Conservation (phyloP, 768 basidiomycete species). For the Omphalotus guepiniiformis region DNA sequence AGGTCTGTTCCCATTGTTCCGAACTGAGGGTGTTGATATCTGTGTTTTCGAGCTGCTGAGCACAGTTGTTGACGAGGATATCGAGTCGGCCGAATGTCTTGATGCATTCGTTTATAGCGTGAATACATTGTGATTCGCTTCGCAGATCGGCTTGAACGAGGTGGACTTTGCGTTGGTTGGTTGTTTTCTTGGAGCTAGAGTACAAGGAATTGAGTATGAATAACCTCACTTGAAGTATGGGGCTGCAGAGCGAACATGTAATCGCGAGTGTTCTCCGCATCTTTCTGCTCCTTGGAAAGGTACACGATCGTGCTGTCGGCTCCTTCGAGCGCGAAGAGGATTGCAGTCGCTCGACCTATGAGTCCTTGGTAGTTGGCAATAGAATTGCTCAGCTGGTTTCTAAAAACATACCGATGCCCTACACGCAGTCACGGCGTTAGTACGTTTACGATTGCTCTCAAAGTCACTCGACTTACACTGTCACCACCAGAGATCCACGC, state of each 20-base stretch:
- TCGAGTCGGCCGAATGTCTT: constrained; percentile 29
- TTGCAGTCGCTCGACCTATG: constrained; percentile 9
- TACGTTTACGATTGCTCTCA: too few relatives aligned
- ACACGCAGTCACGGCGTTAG: too few relatives aligned
- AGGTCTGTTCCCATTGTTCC: constrained; percentile 41
- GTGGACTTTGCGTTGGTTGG: constrained; percentile 11
- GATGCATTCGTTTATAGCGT: constrained; percentile 36
- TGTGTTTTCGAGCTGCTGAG: constrained; percentile 33
- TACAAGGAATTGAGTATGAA: not conserved
- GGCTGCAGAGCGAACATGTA: constrained; percentile 28
- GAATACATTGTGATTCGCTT: constrained; percentile 31
- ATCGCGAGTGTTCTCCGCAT: constrained; percentile 31
- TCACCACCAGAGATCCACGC: not conserved
- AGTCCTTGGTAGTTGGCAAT: too few relatives aligned
- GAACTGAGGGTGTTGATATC: constrained; percentile 30
- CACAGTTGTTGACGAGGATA: constrained; percentile 40
- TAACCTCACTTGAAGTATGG: not conserved
- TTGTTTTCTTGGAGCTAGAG: constrained; percentile 4
- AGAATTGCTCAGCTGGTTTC: too few relatives aligned
- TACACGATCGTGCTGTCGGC: constrained; percentile 29
- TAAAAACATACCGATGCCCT: too few relatives aligned
- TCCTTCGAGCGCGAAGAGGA: constrained; percentile 28
- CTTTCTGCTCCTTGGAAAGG: constrained; percentile 32
- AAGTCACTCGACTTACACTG: too few relatives aligned
- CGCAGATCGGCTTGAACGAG: constrained; percentile 34